Conservation (phyloP, 148 eudicot species). For the Salicornia ramosissima region DNA sequence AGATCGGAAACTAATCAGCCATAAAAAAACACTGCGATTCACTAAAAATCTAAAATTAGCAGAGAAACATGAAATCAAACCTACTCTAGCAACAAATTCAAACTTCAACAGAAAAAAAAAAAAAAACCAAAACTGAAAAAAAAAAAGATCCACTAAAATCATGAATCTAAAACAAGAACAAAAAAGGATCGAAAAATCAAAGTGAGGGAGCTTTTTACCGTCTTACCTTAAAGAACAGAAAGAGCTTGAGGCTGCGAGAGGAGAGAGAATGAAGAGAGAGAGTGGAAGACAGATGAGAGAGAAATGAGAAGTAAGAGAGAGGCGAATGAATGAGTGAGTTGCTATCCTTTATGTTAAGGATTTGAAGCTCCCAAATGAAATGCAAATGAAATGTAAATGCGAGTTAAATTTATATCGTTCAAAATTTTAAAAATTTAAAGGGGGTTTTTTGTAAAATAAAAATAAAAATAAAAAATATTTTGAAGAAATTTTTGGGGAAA, state of each 20-base stretch:
- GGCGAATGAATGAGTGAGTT: slow-evolving; percentile 15
- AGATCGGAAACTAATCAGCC: slow-evolving; percentile 18
- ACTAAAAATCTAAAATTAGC: neutral
- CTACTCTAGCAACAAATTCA: neutral
- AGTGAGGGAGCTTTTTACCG: neutral
- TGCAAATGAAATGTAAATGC: slow-evolving; percentile 27
- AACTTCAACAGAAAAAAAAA: neutral
- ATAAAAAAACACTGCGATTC: neutral
- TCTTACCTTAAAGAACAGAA: slow-evolving; percentile 13
- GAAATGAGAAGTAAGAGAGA: slow-evolving; percentile 4
- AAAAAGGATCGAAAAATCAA: neutral
- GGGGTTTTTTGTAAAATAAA: neutral
- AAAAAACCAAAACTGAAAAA: neutral
- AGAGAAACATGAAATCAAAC: slow-evolving; percentile 2
- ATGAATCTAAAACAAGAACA: neutral
- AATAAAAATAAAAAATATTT: neutral
- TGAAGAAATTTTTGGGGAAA: slow-evolving; percentile 1
- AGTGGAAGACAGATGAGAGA: neutral
- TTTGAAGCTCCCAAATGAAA: slow-evolving; percentile 6
- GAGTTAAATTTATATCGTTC: neutral
- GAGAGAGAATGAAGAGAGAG: slow-evolving; percentile 23
- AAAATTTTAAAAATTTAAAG: slow-evolving; percentile 1
- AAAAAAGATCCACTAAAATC: slow-evolving; percentile 2
- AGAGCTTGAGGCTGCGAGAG: slow-evolving; percentile 24
- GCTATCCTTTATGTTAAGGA: slow-evolving; percentile 24